A percentile compares a stretch with the other conserved stretches of the same genome.
Conservation (phyloP, 805 yeast genomes). For the Metschnikowia similis region DNA sequence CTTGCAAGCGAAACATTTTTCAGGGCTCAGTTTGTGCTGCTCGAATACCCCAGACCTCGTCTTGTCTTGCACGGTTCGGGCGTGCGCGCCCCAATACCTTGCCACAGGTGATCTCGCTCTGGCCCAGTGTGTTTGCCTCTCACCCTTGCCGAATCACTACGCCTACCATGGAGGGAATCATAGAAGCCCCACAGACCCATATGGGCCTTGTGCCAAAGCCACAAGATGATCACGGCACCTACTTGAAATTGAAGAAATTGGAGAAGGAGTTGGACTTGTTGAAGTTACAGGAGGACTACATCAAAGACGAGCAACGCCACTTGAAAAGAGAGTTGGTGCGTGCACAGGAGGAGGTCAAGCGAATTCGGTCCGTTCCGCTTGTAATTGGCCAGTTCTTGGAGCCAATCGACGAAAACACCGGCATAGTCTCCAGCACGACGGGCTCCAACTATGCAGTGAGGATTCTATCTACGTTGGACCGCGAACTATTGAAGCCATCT, state of each 20-base stretch:
- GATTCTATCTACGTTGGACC: conserved; percentile 87
- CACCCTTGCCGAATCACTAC: not conserved
- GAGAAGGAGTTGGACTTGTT: conserved; percentile 87
- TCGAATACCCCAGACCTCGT: not conserved
- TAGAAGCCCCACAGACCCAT: conserved; percentile 26
- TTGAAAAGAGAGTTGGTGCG: conserved; percentile 88
- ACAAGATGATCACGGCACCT: conserved; percentile 58
- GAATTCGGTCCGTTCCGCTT: conserved; percentile 94
- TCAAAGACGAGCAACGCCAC: conserved; percentile 97
- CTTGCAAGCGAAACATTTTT: too few relatives aligned
- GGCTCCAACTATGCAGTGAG: conserved; percentile 97
- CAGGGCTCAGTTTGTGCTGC: too few relatives aligned
- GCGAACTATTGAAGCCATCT: conserved; percentile 91
- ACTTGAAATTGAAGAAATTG: conserved; percentile 77
- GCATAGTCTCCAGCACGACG: conserved; percentile 95
- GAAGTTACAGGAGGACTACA: conserved; percentile 88
- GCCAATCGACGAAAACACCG: conserved; percentile 94
- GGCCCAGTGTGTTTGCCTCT: conserved; percentile 1
- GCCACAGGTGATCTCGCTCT: conserved; percentile 5
- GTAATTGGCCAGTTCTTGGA: conserved; percentile 98
- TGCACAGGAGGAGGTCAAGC: conserved; percentile 97
- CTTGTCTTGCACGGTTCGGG: not conserved
- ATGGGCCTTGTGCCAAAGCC: conserved; percentile 1
- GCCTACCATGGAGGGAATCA: conserved; percentile 7
- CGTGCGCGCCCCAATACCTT: conserved; percentile 6